A percentile compares a stretch with the other conserved stretches of the same genome.
Conservation (phyloP, 345 rosid genomes). For the Aquilaria sinensis region DNA sequence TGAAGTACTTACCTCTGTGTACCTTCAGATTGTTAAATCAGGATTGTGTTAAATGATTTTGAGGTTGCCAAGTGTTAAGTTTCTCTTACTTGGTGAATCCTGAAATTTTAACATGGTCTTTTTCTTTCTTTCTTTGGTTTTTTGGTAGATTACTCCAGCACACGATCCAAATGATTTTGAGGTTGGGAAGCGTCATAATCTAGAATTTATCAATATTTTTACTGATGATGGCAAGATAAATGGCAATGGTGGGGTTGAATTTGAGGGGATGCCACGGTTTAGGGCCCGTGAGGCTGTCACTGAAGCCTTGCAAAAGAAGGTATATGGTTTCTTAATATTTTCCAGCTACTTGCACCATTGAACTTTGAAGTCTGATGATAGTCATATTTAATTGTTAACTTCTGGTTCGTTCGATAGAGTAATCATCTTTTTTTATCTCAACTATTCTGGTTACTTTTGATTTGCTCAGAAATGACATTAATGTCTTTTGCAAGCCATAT, state of each 20-base stretch:
- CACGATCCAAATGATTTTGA: conserved; percentile 96
- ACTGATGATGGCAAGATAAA: conserved; percentile 94
- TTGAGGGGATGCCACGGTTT: conserved; percentile 86
- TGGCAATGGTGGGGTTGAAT: conserved; percentile 67
- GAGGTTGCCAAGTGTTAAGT: too few relatives aligned
- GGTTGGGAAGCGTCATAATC: conserved; percentile 84
- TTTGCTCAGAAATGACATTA: too few relatives aligned
- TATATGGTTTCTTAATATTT: conserved; percentile 12
- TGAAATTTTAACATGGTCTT: conserved; percentile 4
- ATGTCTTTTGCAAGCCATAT: too few relatives aligned
- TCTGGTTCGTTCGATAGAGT: too few relatives aligned
- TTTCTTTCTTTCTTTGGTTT: conserved; percentile 3
- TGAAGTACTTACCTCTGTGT: too few relatives aligned
- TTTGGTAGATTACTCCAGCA: conserved; percentile 88
- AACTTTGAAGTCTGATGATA: not conserved
- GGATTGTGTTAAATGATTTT: too few relatives aligned
- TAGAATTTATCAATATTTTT: conserved; percentile 74
- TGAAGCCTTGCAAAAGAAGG: conserved; percentile 67
- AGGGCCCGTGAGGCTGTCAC: conserved; percentile 79
- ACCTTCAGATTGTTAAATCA: too few relatives aligned
- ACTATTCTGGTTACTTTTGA: too few relatives aligned
- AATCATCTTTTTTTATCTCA: too few relatives aligned
- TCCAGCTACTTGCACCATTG: not conserved
- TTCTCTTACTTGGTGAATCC: not conserved
- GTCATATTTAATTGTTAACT: too few relatives aligned